phyloP scores from a whole-genome alignment of 2,329 filamentous ascomycete genomes.

The Penicillium corylophilum region DNA sequence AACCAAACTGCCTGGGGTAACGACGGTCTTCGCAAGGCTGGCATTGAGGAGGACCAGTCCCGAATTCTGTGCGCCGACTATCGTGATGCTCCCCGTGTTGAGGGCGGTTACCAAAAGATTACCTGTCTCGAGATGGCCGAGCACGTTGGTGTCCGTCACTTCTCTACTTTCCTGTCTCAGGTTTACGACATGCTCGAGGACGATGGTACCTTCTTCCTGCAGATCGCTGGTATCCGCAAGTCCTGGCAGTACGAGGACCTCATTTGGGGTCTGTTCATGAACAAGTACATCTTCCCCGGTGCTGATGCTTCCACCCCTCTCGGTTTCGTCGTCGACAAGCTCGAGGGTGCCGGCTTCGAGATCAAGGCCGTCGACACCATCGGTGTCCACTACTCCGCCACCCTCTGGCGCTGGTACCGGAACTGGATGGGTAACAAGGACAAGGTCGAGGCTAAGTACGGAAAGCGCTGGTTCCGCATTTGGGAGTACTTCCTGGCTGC shows the following conservation, averaged over 20 bases:
- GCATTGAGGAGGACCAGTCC: conserved; percentile 83
- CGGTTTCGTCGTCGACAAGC: conserved; percentile 77
- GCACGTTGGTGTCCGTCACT: conserved; percentile 93
- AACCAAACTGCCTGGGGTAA: conserved; percentile 99
- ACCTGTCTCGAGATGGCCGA: conserved; percentile 98
- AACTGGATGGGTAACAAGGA: conserved; percentile 96
- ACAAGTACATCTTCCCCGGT: conserved; percentile 98
- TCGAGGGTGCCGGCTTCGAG: conserved; percentile 86
- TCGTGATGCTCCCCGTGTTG: conserved; percentile 81
- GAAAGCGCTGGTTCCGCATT: conserved; percentile 91
- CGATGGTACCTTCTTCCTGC: conserved; percentile 92
- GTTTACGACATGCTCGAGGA: conserved; percentile 95
- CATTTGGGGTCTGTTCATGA: conserved; percentile 98
- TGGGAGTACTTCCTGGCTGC: conserved; percentile 91
- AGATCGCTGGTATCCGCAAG: conserved; percentile 91
- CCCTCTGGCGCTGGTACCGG: conserved; percentile 96
- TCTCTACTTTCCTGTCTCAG: conserved; percentile 76
- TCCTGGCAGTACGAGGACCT: conserved; percentile 97
- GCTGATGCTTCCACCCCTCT: conserved; percentile 94
- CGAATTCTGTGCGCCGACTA: conserved; percentile 95
- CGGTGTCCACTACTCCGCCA: conserved; percentile 95
- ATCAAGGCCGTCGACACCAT: conserved; percentile 90
- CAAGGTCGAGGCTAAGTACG: conserved; percentile 93
- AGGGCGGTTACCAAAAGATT: conserved; percentile 86
- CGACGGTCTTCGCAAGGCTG: conserved; percentile 76